Base-by-base conservation (phyloP, 331 rosid genomes). In the Quercus phellos region DNA sequence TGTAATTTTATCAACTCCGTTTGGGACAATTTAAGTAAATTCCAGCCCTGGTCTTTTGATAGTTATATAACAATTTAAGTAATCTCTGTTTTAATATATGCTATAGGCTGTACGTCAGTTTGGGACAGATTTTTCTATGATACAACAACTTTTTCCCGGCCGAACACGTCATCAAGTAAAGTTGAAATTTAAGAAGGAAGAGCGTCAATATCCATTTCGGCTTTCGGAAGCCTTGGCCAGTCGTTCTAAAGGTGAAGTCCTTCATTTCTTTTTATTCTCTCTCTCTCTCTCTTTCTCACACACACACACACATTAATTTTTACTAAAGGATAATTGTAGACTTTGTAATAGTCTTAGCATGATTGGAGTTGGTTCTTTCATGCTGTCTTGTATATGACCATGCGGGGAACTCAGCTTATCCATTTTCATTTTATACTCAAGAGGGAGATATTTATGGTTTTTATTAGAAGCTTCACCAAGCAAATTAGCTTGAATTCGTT, bases 111-210 rank as follows among this genome's bases (percentile, higher is more conserved):
- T 92, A 72, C 87, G 83, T 73, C 90, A 89, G 89, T 88, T 90
- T 24, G 99, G 98, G 71, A 81, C 97, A 34, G 91, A 88, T 87
- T 92, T 94, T 88, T 77, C 84, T 72, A 78, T 90, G 95, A 88
- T 92, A 74, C 91, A 90, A 70, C 89, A 77, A 53, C 88, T 89
- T 83, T 94, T 94, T 75, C 99, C 94, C 2, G 84, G 74, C 79
- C 86, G 88, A 82, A 84, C 97, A 17, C 96, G 87, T 17, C 87
- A 71, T 73, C 99, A 94, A 84, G 63, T 94, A 81, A 91, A 87
- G 89, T 80, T 79, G 82, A 94, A 94, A 72, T 94, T 82, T 84
- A 92, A 90, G 84, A 91, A 82, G 82, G 97, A 94, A 88, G 94
- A 89, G 83, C 85, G 90, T 7, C 89, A 88, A 51, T 86, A 84